Conservation (phyloP, 2,329 filamentous ascomycete species). For the Akanthomyces uredinophilus region DNA sequence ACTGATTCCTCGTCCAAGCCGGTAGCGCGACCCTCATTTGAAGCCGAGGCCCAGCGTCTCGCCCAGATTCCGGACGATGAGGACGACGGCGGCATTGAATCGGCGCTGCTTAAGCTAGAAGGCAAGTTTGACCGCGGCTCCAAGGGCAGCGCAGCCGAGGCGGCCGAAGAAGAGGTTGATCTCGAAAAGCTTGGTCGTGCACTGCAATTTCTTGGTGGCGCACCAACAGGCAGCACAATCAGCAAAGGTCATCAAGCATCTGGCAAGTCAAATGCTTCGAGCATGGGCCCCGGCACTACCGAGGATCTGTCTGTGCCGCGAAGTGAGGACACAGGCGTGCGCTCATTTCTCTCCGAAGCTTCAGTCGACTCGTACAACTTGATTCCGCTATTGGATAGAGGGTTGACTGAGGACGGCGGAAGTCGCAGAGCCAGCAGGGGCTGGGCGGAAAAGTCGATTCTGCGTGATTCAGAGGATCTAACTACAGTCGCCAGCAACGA, state of each 20-base stretch:
- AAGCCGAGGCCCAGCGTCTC: slow-evolving; percentile 80
- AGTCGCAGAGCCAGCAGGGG: slow-evolving; percentile 37
- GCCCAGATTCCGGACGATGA: slow-evolving; percentile 80
- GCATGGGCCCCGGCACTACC: background rate
- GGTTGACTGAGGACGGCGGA: slow-evolving; percentile 46
- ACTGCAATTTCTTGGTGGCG: slow-evolving; percentile 12
- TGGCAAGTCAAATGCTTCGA: background rate
- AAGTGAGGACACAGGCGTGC: slow-evolving; percentile 20
- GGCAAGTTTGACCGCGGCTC: slow-evolving; percentile 66
- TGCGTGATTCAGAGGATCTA: slow-evolving; percentile 43
- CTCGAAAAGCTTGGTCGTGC: slow-evolving; percentile 15
- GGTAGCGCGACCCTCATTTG: slow-evolving; percentile 69
- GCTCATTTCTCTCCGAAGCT: slow-evolving; percentile 51
- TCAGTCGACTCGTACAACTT: slow-evolving; percentile 74
- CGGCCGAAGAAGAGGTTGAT: slow-evolving; percentile 18
- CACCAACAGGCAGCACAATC: background rate
- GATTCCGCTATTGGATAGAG: slow-evolving; percentile 69
- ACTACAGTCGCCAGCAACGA: slow-evolving; percentile 20
- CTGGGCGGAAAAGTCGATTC: slow-evolving; percentile 53
- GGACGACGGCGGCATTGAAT: slow-evolving; percentile 82
- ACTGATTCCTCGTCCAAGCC: slow-evolving; percentile 56
- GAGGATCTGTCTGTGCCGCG: background rate
- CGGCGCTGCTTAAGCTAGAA: slow-evolving; percentile 87
- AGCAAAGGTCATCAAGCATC: background rate
- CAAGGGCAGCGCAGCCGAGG: slow-evolving; percentile 20